phyloP scores from a whole-genome alignment of 768 basidiomycete genomes.

The Boletus subparvulus region DNA sequence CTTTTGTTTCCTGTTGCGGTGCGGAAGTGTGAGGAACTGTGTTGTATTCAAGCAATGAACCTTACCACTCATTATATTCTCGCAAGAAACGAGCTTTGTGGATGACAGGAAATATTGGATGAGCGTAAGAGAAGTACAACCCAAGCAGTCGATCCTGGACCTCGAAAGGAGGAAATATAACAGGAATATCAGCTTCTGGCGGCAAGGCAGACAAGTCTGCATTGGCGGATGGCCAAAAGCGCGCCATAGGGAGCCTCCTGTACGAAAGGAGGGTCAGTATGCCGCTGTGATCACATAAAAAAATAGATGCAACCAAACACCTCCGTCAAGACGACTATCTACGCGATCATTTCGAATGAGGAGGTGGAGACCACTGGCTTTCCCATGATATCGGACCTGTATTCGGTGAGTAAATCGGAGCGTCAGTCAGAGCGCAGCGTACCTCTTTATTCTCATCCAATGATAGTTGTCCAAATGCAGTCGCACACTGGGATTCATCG shows the following conservation, averaged over 20 bases:
- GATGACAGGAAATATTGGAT: conserved; percentile 82
- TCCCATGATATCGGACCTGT: conserved; percentile 83
- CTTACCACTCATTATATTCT: conserved; percentile 58
- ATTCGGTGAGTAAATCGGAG: conserved; percentile 12
- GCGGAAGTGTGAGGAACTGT: conserved; percentile 2
- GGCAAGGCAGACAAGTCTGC: conserved; percentile 38
- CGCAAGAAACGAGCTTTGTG: conserved; percentile 67
- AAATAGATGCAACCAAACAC: conserved; percentile 53
- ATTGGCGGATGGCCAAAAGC: conserved; percentile 66
- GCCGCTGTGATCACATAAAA: background rate
- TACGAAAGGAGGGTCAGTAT: conserved; percentile 15
- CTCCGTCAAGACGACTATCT: conserved; percentile 67
- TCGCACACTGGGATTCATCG: conserved; percentile 44
- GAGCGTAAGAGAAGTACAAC: conserved; percentile 80
- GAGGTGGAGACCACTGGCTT: conserved; percentile 72
- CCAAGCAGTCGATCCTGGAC: conserved; percentile 68
- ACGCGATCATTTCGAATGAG: conserved; percentile 64
- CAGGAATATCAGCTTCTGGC: conserved; percentile 43
- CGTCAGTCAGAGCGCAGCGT: conserved; percentile 1
- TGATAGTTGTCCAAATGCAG: conserved; percentile 68
- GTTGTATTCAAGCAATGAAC: background rate
- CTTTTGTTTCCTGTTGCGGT: conserved; percentile 26
- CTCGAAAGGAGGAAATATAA: conserved; percentile 57
- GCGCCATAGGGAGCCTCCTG: conserved; percentile 73
- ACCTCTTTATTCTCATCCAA: conserved; percentile 78